Base-by-base conservation (phyloP, 139 green algal genomes). In the Eudorina sp. region DNA sequence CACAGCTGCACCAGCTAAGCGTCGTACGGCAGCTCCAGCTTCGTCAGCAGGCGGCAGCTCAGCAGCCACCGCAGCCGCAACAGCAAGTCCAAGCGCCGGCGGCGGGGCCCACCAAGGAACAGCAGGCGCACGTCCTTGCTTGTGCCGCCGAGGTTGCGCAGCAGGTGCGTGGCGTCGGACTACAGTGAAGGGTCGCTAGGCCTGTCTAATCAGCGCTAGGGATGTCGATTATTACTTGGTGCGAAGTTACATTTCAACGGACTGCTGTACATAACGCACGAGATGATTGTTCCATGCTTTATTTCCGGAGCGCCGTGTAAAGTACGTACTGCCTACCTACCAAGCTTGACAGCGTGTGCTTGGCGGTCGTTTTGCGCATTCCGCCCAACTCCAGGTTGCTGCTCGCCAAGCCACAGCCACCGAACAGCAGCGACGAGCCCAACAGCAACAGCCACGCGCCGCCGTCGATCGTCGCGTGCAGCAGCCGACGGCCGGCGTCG, bases 111-210 rank as follows among this genome's bases (percentile, higher is more conserved):
- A 41, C 41, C 40, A 36, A 48, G 41, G 16, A 73, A 31, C 64
- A 78, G 62, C 81, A 78, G 34, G 64, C n/a, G 0, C 81, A 87
- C 5, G 81, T 87, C 6, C 81, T 87, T 19, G 81, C 81, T 31
- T 62, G 45, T 4, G 81, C 81, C 11, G 64, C 64, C 1, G 81
- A 87, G 34, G 81, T 87, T 43, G 81, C 81, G 0, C 81, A 87
- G 43, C 81, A 87, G 81, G 81, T 87, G 43, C 6, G 80, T 58
- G 23, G 31, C 7, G 18, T 29, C 58, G 19, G n/a, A 69, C 19
- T 11, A 69, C 7, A 7, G 31, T 25, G 19, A n/a, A 36, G 19
- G 23, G 58, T 25, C 18, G 16, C 58, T 36, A 25, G 18, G 31
- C 19, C 58, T 69, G 58, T 13, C 51, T 60, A 16, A 60, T 16